Conservation (phyloP, 257 asterid species). For the Solanum ossicruentum region DNA sequence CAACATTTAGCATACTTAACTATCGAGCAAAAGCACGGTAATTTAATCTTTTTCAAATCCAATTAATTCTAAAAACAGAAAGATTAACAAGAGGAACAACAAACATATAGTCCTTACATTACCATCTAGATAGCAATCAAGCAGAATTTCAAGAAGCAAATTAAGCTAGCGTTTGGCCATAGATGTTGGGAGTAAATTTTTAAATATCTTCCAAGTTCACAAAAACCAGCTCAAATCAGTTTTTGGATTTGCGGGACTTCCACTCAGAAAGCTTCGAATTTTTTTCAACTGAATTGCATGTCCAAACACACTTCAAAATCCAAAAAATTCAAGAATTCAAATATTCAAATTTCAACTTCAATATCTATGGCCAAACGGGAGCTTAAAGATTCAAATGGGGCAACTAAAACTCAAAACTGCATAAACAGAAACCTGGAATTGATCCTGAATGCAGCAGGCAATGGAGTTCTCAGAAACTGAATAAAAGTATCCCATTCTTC, state of each 20-base stretch:
- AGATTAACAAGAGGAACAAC: not conserved
- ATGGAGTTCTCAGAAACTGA: constrained; percentile 44
- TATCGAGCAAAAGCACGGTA: not conserved
- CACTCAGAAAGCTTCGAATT: not conserved
- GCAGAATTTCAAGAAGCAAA: not conserved
- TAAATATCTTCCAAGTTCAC: not conserved
- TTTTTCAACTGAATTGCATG: not conserved
- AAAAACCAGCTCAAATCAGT: not conserved
- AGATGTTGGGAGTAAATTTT: not conserved
- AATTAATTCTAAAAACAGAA: not conserved
- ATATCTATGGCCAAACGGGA: not conserved
- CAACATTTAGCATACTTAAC: not conserved
- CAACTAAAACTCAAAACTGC: not conserved
- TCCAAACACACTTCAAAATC: not conserved
- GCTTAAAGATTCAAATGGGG: not conserved
- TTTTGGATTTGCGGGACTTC: not conserved
- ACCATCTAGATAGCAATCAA: not conserved
- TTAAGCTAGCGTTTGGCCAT: not conserved
- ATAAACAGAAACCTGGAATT: constrained; percentile 53
- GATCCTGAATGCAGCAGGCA: constrained; percentile 92
- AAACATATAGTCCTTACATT: not conserved
- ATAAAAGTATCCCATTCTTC: constrained; percentile 86
- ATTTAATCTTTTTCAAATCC: not conserved
- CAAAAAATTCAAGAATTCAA: not conserved
- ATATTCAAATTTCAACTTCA: not conserved